phyloP scores from a whole-genome alignment of 192 early-diverging fungal species.

The Coemansia sp. region DNA sequence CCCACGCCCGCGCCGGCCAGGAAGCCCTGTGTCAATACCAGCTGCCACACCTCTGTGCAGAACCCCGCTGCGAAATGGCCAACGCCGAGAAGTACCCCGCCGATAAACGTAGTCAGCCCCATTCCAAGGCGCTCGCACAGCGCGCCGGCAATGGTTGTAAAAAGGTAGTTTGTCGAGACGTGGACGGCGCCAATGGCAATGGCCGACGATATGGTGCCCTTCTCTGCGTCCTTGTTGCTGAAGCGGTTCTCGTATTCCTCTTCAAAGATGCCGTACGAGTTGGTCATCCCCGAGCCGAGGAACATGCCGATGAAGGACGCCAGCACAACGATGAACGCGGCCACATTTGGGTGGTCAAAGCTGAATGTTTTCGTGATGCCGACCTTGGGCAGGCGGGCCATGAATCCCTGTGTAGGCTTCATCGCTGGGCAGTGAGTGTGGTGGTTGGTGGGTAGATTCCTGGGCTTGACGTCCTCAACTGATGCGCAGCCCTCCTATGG shows the following conservation, averaged over 20 bases:
- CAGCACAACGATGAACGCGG: constrained; percentile 26
- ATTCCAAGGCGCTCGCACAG: constrained; percentile 44
- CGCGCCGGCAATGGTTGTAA: constrained; percentile 41
- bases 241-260: constrained; percentile 43
- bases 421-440: neutral
- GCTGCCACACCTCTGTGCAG: constrained; percentile 48
- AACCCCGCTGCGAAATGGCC: constrained; percentile 39
- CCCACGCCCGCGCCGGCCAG: constrained; percentile 40
- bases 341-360: constrained; percentile 25
- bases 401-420: neutral
- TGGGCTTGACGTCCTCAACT: too few relatives aligned
- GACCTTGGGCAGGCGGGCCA: constrained; percentile 26
- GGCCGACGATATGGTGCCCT: constrained; percentile 19
- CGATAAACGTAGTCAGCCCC: constrained; percentile 44
- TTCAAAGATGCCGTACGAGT: constrained; percentile 47
- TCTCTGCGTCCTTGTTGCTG: constrained; percentile 15
- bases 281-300: constrained; percentile 37
- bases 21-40: constrained; percentile 36
- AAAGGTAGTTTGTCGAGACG: constrained; percentile 37
- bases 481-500: too few relatives aligned
- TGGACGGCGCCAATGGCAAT: constrained; percentile 42
- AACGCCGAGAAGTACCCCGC: constrained; percentile 23
- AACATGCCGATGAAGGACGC: constrained; percentile 45
- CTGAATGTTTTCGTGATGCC: constrained; percentile 34
- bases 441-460: too few relatives aligned